A percentile compares a stretch with the other conserved stretches of the same genome.
phyloP scores from a whole-genome alignment of 2,329 filamentous ascomycete genomes.

The Calonectria crousiana region DNA sequence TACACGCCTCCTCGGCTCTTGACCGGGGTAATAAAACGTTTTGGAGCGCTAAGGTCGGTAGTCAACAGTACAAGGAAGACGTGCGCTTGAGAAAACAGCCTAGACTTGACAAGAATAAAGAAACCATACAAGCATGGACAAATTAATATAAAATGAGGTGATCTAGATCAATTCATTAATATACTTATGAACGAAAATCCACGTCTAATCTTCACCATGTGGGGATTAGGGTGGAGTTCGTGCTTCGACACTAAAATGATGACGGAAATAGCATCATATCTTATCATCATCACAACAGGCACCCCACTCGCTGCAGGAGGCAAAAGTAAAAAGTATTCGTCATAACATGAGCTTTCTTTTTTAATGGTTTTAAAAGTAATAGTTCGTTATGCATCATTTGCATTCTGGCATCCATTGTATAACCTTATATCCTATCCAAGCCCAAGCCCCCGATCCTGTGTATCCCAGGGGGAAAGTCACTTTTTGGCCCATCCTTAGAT shows the following conservation, averaged over 20 bases:
- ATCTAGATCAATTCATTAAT: not conserved
- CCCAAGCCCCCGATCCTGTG: conserved; percentile 35
- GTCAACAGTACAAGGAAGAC: not conserved
- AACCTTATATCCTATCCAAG: conserved; percentile 38
- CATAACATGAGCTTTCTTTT: not conserved
- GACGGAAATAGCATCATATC: not conserved
- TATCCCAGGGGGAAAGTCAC: conserved; percentile 36
- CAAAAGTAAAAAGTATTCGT: not conserved
- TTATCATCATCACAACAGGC: not conserved
- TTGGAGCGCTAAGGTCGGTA: not conserved
- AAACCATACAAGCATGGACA: not conserved
- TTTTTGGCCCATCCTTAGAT: conserved; percentile 35
- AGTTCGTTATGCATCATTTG: conserved; percentile 40
- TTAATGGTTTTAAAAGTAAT: not conserved
- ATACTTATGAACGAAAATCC: not conserved
- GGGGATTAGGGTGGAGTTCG: not conserved
- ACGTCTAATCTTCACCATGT: not conserved
- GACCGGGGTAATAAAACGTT: not conserved
- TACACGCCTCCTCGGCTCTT: not conserved
- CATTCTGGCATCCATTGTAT: conserved; percentile 46
- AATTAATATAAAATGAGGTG: not conserved
- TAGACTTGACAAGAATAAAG: not conserved
- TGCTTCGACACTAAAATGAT: not conserved
- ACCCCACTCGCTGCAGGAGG: not conserved
- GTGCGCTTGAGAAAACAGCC: not conserved